Evolutionary conservation across 306 rosid genomes (phyloP).

Genomic region (Corylus heterophylla): DNA sequence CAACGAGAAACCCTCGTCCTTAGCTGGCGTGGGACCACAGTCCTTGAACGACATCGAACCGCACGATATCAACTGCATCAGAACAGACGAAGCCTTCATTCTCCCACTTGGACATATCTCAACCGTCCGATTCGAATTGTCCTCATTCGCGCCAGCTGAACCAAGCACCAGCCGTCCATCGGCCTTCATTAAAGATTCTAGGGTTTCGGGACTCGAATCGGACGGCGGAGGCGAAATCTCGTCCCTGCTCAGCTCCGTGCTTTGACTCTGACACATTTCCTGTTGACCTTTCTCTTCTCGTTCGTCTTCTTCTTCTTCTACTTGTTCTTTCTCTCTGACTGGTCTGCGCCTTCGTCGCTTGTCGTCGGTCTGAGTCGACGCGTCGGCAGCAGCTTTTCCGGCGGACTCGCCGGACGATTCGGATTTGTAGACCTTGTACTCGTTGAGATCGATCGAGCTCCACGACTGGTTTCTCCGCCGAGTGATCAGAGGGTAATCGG

Average conservation of each 20-base stretch:
- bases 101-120: conserved; percentile 57
- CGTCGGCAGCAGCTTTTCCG: conserved; percentile 72
- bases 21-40: conserved; percentile 45
- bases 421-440: conserved; percentile 86
- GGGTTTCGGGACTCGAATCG: conserved; percentile 91
- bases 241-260: conserved; percentile 77
- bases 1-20: conserved; percentile 64
- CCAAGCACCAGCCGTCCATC: conserved; percentile 62
- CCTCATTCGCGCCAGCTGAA: conserved; percentile 21
- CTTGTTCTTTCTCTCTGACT: conserved; percentile 35
- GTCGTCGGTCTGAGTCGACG: conserved; percentile 93
- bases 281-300: conserved; percentile 16
- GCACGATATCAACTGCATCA: conserved; percentile 79
- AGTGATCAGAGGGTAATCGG: conserved; percentile 50
- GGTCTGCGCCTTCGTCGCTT: conserved; percentile 65
- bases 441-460: conserved; percentile 77
- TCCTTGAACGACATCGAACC: conserved; percentile 85
- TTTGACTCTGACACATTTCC: conserved; percentile 35
- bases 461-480: conserved; percentile 88
- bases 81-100: conserved; percentile 75
- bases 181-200: conserved; percentile 81
- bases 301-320: conserved; percentile 21
- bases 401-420: conserved; percentile 70
- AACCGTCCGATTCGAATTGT: conserved; percentile 37
- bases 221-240: conserved; percentile 99